These are phyloP conservation scores for Aspergillus sp. DNA, from an alignment of 2,329 filamentous ascomycete genomes.

Conservation along the genomic window DNA sequence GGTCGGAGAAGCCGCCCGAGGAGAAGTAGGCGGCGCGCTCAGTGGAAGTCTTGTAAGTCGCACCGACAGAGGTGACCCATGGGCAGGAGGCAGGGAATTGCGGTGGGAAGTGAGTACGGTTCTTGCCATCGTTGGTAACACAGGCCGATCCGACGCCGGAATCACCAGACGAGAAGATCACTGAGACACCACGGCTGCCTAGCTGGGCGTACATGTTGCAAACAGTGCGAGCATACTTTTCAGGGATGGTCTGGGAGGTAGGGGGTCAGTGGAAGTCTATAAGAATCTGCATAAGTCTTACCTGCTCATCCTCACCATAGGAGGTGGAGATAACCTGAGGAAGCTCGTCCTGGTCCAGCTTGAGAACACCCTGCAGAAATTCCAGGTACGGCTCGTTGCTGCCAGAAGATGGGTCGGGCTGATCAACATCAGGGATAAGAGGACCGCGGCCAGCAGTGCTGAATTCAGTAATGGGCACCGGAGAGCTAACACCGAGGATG, in stretches of 20 bases:
- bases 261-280: too few species aligned
- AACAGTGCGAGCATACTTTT: conserved; percentile 31
- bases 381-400: conserved; percentile 44
- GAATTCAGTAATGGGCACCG: conserved; percentile 43
- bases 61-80: conserved; percentile 39
- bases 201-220: conserved; percentile 47
- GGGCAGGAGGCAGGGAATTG: conserved; percentile 38
- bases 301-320: conserved; percentile 39
- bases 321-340: conserved; percentile 38
- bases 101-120: conserved; percentile 36
- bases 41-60: conserved; percentile 31
- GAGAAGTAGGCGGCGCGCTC: conserved; percentile 39
- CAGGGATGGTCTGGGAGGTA: conserved; percentile 32
- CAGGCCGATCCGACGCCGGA: conserved; percentile 38
- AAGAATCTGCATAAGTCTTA: too few species aligned
- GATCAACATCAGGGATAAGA: conserved; percentile 45
- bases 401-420: conserved; percentile 37
- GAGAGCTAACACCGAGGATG: conserved; percentile 40
- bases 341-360: conserved; percentile 21
- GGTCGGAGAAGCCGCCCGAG: conserved; percentile 37
- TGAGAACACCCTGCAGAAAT: conserved; percentile 29
- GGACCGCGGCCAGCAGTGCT: conserved; percentile 44
- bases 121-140: conserved; percentile 29
- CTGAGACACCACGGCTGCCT: conserved; percentile 45
- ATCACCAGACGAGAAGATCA: conserved; percentile 48